Evolutionary conservation across 2,329 filamentous ascomycete genomes (phyloP).

Genomic region (Fusarium avenaceum): DNA sequence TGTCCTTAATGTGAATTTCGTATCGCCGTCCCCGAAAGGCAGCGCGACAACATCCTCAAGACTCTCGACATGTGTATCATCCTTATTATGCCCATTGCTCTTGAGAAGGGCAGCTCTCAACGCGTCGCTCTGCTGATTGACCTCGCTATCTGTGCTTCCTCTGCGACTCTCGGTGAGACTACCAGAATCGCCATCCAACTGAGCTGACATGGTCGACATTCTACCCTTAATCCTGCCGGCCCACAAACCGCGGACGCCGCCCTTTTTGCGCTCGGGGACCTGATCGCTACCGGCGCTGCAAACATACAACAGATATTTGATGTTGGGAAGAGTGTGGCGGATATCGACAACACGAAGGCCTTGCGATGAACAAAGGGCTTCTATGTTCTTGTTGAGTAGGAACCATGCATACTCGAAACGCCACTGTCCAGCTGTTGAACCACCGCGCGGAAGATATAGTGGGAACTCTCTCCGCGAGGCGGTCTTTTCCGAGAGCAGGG

Average conservation of each 20-base stretch:
- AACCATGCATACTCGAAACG: slow-evolving; percentile 98
- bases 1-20: slow-evolving; percentile 66
- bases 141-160: slow-evolving; percentile 61
- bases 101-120: slow-evolving; percentile 55
- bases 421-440: slow-evolving; percentile 79
- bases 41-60: slow-evolving; percentile 51
- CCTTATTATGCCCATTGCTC: slow-evolving; percentile 42
- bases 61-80: slow-evolving; percentile 31
- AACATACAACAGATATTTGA: slow-evolving; percentile 93
- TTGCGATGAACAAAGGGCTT: slow-evolving; percentile 73
- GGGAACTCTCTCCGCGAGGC: slow-evolving; percentile 79
- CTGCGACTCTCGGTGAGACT: slow-evolving; percentile 58
- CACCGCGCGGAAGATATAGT: slow-evolving; percentile 74
- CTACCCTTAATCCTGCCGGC: slow-evolving; percentile 61
- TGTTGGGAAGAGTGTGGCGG: slow-evolving; percentile 89
- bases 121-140: slow-evolving; percentile 58
- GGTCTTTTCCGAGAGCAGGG: slow-evolving; percentile 63
- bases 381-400: slow-evolving; percentile 95
- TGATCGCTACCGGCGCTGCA: slow-evolving; percentile 82
- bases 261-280: slow-evolving; percentile 71
- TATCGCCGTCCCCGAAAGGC: slow-evolving; percentile 62
- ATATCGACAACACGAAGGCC: slow-evolving; percentile 88
- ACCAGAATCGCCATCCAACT: slow-evolving; percentile 55
- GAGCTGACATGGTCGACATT: slow-evolving; percentile 49
- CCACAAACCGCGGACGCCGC: slow-evolving; percentile 72